Percentiles rank a stretch among this genome's conserved stretches.
These are phyloP conservation scores for Musa troglodytarum DNA, from an alignment of 176 grass and related monocot genomes.

Conservation along the genomic window DNA sequence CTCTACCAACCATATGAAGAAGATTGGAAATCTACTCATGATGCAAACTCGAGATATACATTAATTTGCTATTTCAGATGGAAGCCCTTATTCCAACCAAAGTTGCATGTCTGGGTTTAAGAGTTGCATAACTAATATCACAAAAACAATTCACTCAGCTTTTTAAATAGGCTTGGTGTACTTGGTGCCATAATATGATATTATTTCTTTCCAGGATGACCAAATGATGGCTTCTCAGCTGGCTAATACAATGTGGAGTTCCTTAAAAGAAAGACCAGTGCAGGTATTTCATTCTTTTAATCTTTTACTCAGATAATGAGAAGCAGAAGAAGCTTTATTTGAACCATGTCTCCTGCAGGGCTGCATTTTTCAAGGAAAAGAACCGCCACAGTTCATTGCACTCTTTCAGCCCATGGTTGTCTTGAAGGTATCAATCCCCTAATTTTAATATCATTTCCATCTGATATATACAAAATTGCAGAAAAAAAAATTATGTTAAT, in stretches of 20 bases:
- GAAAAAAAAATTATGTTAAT: no score
- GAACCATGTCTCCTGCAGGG: slow-evolving; percentile 38
- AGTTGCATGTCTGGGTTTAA: no score
- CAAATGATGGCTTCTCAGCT: slow-evolving; percentile 45
- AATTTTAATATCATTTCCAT: neutral
- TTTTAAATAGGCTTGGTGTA: neutral
- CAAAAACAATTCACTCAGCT: neutral
- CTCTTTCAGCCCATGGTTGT: slow-evolving; percentile 92
- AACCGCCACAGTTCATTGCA: neutral
- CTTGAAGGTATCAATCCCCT: slow-evolving; percentile 48
- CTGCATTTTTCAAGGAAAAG: slow-evolving; percentile 17
- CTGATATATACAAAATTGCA: neutral
- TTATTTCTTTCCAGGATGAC: slow-evolving; percentile 49
- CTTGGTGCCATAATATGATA: neutral
- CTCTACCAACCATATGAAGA: no score
- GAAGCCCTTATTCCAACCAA: no score
- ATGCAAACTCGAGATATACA: no score
- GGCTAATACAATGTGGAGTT: slow-evolving; percentile 72
- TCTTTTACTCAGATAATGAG: neutral
- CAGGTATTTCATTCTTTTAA: slow-evolving; percentile 32
- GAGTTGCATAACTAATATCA: no score
- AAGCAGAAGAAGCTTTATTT: slow-evolving; percentile 14
- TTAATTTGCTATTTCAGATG: no score
- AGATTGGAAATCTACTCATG: no score
- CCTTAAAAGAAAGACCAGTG: slow-evolving; percentile 81